phyloP scores from a whole-genome alignment of 2,329 filamentous ascomycete species.

The Coniochaeta hoffmannii region DNA sequence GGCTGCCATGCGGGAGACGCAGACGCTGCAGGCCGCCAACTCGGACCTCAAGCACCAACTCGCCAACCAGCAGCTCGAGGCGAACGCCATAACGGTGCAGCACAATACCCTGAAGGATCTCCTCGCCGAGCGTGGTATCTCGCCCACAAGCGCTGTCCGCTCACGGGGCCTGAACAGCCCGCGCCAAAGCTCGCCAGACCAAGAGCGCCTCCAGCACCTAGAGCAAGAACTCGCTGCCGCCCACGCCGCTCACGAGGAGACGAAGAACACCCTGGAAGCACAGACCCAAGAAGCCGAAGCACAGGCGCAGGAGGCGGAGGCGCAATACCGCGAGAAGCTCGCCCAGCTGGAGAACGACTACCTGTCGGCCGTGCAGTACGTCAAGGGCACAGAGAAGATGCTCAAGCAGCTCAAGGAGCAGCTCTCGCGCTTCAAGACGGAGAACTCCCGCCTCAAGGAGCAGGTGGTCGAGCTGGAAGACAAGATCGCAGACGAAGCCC shows the following conservation, averaged over 20 bases:
- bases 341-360: slow-evolving; percentile 94
- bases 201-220: slow-evolving; percentile 71
- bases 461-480: slow-evolving; percentile 67
- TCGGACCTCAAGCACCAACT: slow-evolving; percentile 76
- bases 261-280: slow-evolving; percentile 67
- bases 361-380: slow-evolving; percentile 94
- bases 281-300: slow-evolving; percentile 78
- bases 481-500: slow-evolving; percentile 27
- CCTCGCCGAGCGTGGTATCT: slow-evolving; percentile 80
- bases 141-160: slow-evolving; percentile 63
- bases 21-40: slow-evolving; percentile 73
- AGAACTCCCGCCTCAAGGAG: slow-evolving; percentile 74
- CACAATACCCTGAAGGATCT: slow-evolving; percentile 91
- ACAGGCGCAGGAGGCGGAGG: slow-evolving; percentile 80
- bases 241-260: slow-evolving; percentile 76
- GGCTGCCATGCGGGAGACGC: slow-evolving; percentile 71
- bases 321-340: slow-evolving; percentile 85
- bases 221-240: slow-evolving; percentile 80
- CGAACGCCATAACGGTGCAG: slow-evolving; percentile 88
- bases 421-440: slow-evolving; percentile 81
- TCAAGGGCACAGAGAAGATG: slow-evolving; percentile 99
- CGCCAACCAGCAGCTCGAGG: slow-evolving; percentile 80
- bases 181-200: slow-evolving; percentile 71
- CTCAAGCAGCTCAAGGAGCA: slow-evolving; percentile 97
- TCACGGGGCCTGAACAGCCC: slow-evolving; percentile 68